Evolutionary conservation across 345 rosid species (phyloP).

Genomic region (Adansonia digitata): DNA sequence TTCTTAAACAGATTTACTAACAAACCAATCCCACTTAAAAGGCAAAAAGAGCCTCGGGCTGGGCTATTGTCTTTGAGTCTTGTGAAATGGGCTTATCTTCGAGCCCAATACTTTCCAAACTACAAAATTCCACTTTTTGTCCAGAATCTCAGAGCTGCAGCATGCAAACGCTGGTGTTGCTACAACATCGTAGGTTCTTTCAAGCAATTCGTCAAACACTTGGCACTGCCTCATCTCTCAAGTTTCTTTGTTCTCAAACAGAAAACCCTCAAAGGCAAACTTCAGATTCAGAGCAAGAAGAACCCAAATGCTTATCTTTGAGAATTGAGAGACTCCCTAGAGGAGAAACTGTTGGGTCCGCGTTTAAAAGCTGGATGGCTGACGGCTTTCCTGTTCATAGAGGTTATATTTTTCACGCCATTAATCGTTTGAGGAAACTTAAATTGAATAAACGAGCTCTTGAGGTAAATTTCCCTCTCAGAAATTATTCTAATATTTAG

Average conservation of each 20-base stretch:
- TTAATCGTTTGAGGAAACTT: conserved; percentile 68
- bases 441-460: conserved; percentile 68
- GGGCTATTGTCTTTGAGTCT: background rate
- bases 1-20: too few relatives aligned
- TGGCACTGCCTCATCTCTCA: conserved; percentile 8
- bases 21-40: too few relatives aligned
- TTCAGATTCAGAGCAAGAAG: conserved; percentile 21
- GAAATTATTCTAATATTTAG: background rate
- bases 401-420: conserved; percentile 58
- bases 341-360: conserved; percentile 56
- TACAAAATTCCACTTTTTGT: background rate
- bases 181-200: conserved; percentile 30
- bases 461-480: conserved; percentile 32
- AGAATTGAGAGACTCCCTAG: conserved; percentile 68
- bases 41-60: background rate
- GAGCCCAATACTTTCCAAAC: background rate
- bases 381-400: conserved; percentile 61
- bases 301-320: conserved; percentile 51
- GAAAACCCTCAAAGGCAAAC: conserved; percentile 1
- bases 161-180: conserved; percentile 29
- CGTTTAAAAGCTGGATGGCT: conserved; percentile 69
- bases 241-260: conserved; percentile 20
- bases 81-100: background rate
- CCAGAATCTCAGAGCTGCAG: background rate
- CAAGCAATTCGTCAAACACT: conserved; percentile 54